These are phyloP conservation scores for Globisporangium heterothallicum DNA, from an alignment of 352 stramenopile species.

Conservation along the genomic window DNA sequence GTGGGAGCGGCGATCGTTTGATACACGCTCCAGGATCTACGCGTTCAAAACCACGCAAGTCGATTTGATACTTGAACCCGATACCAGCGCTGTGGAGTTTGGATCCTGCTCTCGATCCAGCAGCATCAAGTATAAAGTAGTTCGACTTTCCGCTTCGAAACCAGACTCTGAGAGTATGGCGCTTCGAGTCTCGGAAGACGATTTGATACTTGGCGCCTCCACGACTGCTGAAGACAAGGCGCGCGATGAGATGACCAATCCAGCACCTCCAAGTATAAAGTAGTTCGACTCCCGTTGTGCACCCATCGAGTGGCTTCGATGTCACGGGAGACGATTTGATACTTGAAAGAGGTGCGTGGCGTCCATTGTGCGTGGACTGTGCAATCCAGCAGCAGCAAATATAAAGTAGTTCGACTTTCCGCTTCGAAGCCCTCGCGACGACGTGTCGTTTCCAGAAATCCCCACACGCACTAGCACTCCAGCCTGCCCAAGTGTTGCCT, in stretches of 20 bases:
- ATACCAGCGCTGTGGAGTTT: neutral
- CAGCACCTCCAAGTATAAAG: slow-evolving; percentile 2
- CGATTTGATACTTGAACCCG: neutral
- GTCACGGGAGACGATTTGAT: slow-evolving; percentile 2
- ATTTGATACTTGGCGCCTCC: slow-evolving; percentile 2
- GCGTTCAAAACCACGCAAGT: neutral
- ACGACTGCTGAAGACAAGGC: neutral
- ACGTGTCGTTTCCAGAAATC: neutral
- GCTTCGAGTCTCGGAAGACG: neutral
- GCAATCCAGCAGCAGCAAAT: neutral
- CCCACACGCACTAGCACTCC: neutral
- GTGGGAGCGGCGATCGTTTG: neutral
- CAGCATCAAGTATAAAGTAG: slow-evolving; percentile 3
- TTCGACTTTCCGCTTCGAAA: slow-evolving; percentile 2
- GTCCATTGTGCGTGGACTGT: no score
- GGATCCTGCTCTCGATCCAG: neutral
- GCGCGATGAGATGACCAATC: neutral
- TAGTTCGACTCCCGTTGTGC: slow-evolving; percentile 7
- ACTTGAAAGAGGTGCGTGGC: neutral
- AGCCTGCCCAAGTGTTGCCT: neutral
- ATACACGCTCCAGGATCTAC: neutral
- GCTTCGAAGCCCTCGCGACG: neutral
- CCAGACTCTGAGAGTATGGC: neutral
- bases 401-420: neutral
- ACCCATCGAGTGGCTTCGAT: no score